Percentiles rank a stretch among this genome's conserved stretches.
These are phyloP conservation scores for Candida multigemmis DNA, from an alignment of 805 yeast species.

Conservation along the genomic window DNA sequence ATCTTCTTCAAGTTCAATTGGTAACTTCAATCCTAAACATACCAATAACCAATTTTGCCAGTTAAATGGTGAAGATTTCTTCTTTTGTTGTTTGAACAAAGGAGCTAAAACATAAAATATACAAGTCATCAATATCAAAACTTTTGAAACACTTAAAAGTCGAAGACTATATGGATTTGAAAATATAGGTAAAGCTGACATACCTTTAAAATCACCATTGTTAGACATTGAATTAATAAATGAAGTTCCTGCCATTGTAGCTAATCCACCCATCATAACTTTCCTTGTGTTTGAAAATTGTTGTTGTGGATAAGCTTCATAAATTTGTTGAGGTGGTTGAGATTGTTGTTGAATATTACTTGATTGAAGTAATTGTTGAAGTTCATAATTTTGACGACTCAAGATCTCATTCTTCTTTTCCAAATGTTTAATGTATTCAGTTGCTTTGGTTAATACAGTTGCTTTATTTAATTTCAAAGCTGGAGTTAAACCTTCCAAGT, in stretches of 20 bases:
- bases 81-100: constrained; percentile 3
- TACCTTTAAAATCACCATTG: constrained; percentile 32
- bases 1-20: constrained; percentile 9
- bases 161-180: constrained; percentile 9
- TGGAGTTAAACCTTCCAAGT: constrained; percentile 67
- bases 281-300: constrained; percentile 24
- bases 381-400: constrained; percentile 34
- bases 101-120: constrained; percentile 9
- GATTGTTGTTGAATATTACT: constrained; percentile 13
- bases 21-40: constrained; percentile 18
- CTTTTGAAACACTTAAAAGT: constrained; percentile 15
- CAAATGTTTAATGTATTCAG: constrained; percentile 69
- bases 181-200: constrained; percentile 37
- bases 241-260: constrained; percentile 55
- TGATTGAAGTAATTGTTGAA: constrained; percentile 26
- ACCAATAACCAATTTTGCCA: constrained; percentile 13
- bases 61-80: neutral
- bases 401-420: constrained; percentile 50
- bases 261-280: constrained; percentile 53
- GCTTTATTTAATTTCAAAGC: constrained; percentile 75
- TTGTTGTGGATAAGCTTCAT: constrained; percentile 3
- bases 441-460: constrained; percentile 63
- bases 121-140: constrained; percentile 12
- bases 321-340: neutral
- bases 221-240: constrained; percentile 43